Conservation (phyloP, 2,329 filamentous ascomycete species). For the Geoglossum cookeanum region DNA sequence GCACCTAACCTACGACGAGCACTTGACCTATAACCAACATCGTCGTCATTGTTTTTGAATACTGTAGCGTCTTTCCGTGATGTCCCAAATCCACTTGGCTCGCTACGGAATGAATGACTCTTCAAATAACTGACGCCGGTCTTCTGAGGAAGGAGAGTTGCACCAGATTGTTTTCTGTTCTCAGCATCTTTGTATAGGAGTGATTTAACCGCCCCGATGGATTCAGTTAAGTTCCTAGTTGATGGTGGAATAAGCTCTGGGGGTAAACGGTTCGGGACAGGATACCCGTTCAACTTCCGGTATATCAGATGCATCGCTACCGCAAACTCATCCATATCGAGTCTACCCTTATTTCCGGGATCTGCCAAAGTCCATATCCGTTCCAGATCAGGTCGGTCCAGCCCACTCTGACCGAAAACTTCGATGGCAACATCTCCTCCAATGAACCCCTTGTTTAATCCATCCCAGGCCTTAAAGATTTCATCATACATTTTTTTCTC, state of each 20-base stretch:
- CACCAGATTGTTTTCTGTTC: slow-evolving; percentile 70
- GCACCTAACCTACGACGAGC: slow-evolving; percentile 67
- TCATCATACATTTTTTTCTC: slow-evolving; percentile 95
- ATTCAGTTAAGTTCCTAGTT: slow-evolving; percentile 79
- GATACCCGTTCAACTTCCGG: slow-evolving; percentile 88
- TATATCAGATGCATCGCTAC: slow-evolving; percentile 99
- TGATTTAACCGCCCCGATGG: slow-evolving; percentile 81
- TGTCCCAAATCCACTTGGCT: slow-evolving; percentile 34
- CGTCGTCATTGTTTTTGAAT: slow-evolving; percentile 90
- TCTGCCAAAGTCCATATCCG: slow-evolving; percentile 89
- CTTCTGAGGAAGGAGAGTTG: slow-evolving; percentile 78
- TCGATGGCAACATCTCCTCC: slow-evolving; percentile 85
- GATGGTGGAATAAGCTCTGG: slow-evolving; percentile 89
- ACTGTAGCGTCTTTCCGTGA: slow-evolving; percentile 86
- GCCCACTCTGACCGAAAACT: slow-evolving; percentile 87
- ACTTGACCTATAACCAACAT: slow-evolving; percentile 81
- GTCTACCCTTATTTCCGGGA: slow-evolving; percentile 77
- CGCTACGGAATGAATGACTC: slow-evolving; percentile 70
- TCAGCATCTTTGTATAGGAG: slow-evolving; percentile 82
- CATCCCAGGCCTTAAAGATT: slow-evolving; percentile 92
- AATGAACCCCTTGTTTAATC: slow-evolving; percentile 80
- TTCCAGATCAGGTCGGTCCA: slow-evolving; percentile 80
- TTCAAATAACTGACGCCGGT: slow-evolving; percentile 98
- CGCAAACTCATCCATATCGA: slow-evolving; percentile 93
- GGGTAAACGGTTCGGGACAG: slow-evolving; percentile 69